Conservation (phyloP, 2,329 filamentous ascomycete genomes). For the Fusarium brachygibbosum region DNA sequence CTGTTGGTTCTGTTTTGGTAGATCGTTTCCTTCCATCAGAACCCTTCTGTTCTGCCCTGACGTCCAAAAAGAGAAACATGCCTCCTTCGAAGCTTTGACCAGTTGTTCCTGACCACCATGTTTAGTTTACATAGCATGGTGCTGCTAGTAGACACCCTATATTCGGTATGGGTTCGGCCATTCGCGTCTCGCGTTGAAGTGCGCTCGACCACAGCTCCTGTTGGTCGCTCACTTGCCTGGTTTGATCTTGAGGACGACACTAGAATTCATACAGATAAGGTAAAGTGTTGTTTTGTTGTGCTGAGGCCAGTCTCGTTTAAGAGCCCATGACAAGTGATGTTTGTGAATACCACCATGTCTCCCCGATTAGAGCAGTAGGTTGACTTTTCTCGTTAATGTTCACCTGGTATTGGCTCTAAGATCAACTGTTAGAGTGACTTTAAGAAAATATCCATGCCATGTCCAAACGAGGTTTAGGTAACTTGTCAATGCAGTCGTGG, state of each 20-base stretch:
- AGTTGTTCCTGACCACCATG: conserved; percentile 36
- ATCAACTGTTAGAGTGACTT: conserved; percentile 3
- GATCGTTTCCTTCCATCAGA: conserved; percentile 19
- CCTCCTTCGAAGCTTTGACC: conserved; percentile 38
- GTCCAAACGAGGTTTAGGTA: conserved; percentile 2
- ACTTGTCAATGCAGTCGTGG: conserved; percentile 20
- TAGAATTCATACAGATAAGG: conserved; percentile 27
- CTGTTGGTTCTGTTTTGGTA: conserved; percentile 39
- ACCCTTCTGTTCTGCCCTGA: conserved; percentile 31
- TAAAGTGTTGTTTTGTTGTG: conserved; percentile 24
- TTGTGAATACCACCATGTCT: conserved; percentile 3
- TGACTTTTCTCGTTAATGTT: conserved; percentile 13
- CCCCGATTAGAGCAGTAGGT: conserved; percentile 5
- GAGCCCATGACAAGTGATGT: conserved; percentile 19
- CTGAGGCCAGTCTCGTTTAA: conserved; percentile 11
- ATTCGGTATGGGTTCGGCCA: conserved; percentile 31
- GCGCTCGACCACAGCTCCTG: conserved; percentile 28
- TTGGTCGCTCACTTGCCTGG: conserved; percentile 33
- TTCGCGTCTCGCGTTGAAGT: conserved; percentile 38
- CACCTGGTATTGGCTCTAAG: conserved; percentile 16
- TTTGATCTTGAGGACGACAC: conserved; percentile 8
- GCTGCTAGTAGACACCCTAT: conserved; percentile 25
- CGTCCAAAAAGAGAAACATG: conserved; percentile 28
- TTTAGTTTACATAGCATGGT: conserved; percentile 15
- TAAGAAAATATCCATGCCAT: conserved; percentile 8